Base-by-base conservation (phyloP, 345 rosid species). In the Eucalyptus leucophloia region DNA sequence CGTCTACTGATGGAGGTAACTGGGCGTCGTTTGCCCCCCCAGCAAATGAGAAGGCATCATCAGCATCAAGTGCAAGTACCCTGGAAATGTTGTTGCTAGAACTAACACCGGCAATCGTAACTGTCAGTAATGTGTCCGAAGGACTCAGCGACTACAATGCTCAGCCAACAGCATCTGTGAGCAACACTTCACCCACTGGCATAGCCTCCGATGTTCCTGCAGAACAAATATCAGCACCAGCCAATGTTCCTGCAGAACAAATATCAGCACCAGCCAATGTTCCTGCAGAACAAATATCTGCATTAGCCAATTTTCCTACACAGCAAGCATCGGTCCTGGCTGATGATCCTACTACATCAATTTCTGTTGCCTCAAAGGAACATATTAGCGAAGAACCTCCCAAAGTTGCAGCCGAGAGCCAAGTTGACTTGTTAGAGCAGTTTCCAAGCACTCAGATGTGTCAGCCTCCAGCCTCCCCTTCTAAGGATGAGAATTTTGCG, bases 31-130 rank as follows among this genome's bases (percentile, higher is more conserved):
- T 49, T 69, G 94, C 89, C 45, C 50, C 92, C 44, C 49, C 91
- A 44, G 69, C 86, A 30, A 88, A 93, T 86, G 88, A 91, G 88
- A 93, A 89, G 91, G 77, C 49, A 12, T 87, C 89, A 32, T 89
- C 87, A 12, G 89, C 88, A 11, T 93, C 96, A 91, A 91, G 88
- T 65, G 92, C 92, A 82, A 94, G 91, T 91, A 92, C 95, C 81
- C 90, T 95, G 91, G 96, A 97, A 89, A 92, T 90, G 91, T 92
- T 97, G 89, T 90, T 97, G 65, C 90, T 92, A 56, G 98, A 95
- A 83, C 86, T 93, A 88, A 92, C 96, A 11, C 94, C 97, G 14
- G 44, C 93, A 87, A 87, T 47, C 32, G 90, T 32, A 87, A 80
- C 98, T 19, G 87, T 34, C 34, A 47, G 87, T 85, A 86, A 83